Base-by-base conservation (phyloP, 2,329 filamentous ascomycete species). In the Meredithiella fracta region DNA sequence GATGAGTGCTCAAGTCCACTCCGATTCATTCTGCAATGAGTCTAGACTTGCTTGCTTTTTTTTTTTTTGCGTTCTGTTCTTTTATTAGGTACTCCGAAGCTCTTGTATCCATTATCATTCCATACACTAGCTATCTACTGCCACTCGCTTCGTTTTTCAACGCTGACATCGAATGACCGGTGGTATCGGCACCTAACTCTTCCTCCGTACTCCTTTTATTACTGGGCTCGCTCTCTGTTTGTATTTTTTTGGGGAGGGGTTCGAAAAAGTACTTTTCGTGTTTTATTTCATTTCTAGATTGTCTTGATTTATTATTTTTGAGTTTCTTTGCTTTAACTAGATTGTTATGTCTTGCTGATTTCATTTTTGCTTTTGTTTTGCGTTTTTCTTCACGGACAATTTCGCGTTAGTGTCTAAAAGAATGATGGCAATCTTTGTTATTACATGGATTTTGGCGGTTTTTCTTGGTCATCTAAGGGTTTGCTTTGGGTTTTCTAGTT, bases 171-270 rank as follows among this genome's bases (percentile, higher is more conserved):
- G 14, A 17, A 44, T 22, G 20, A 11, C 11, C 40, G 15, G 14
- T 25, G 15, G 2, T 44, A 25, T 54, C 22, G 17, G 22, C 15
- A 26, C 26, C 23, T 3, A 47, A 54, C 22, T n/a, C 40, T 56
- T 17, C 22, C 9, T 11, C 23, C 26, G 49, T 51, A 51, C 17
- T 52, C 37, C 8, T 50, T 57, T 49, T 47, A 47, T 44, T 57
- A 8, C 26, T 17, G 17, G 15, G 11, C 14, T 47, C 11, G 29
- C 29, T 34, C 5, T 42, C 23, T 23, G 40, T 22, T 50, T 53
- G 47, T 25, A 14, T 44, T 6, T 31, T 20, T 38, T 20, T n/a
- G 44, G 34, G 38, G 44, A 17, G 40, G 52, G 52, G 11, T 44
- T n/a, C 20, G 23, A 54, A 54, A 54, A 26, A 44, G 25, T 34